Evolutionary conservation across 2,329 filamentous ascomycete genomes (phyloP).

Genomic region (Aspergillus brunneoviolaceus): DNA sequence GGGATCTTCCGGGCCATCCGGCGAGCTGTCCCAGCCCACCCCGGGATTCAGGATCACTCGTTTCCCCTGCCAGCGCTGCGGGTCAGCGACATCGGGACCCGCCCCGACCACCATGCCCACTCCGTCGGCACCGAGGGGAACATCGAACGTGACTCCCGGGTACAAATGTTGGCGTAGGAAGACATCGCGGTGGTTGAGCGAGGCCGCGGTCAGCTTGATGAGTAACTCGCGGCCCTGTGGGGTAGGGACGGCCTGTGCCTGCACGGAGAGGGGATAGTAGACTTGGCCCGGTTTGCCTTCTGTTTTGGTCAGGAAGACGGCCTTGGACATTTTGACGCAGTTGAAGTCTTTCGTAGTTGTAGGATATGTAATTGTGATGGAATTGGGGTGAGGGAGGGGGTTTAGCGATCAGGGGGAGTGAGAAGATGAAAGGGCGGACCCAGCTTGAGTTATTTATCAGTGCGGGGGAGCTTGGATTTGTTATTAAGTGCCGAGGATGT

Average conservation of each 20-base stretch:
- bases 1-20: conserved; percentile 69
- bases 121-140: conserved; percentile 80
- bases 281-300: conserved; percentile 68
- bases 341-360: neutral
- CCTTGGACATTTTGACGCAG: conserved; percentile 42
- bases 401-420: neutral
- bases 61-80: conserved; percentile 60
- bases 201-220: conserved; percentile 72
- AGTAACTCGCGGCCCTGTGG: conserved; percentile 69
- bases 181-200: conserved; percentile 92
- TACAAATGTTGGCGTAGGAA: conserved; percentile 93
- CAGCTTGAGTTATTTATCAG: neutral
- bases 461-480: neutral
- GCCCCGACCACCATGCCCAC: conserved; percentile 69
- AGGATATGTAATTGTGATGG: too few relatives aligned
- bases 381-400: neutral
- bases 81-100: conserved; percentile 54
- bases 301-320: conserved; percentile 49
- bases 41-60: conserved; percentile 77
- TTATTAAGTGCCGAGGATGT: neutral
- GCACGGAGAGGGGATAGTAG: conserved; percentile 60
- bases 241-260: conserved; percentile 61
- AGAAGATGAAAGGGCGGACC: neutral
- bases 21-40: conserved; percentile 71
- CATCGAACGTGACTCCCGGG: conserved; percentile 75